phyloP scores from a whole-genome alignment of 257 asterid genomes.

The Vinca minor region DNA sequence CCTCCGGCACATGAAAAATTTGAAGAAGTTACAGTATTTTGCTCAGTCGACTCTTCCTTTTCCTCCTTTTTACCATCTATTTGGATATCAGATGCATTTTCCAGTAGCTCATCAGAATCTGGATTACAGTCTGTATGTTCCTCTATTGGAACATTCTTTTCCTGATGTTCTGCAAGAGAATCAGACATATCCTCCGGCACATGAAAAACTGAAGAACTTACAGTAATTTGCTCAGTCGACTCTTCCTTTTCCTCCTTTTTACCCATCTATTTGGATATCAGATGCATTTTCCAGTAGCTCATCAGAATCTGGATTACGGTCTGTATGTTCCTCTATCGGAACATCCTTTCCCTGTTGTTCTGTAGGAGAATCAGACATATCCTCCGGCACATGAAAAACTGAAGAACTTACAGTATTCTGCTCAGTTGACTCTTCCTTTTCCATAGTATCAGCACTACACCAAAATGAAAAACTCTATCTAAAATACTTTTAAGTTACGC shows the following conservation, averaged over 20 bases:
- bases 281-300: constrained; percentile 17
- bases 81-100: constrained; percentile 15
- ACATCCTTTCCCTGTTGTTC: constrained; percentile 9
- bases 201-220: constrained; percentile 12
- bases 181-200: constrained; percentile 11
- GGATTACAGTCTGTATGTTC: constrained; percentile 13
- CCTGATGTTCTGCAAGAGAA: constrained; percentile 13
- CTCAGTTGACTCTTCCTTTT: constrained; percentile 23
- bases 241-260: no score
- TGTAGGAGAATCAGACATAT: constrained; percentile 9
- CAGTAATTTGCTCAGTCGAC: constrained; percentile 15
- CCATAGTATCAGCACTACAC: constrained; percentile 22
- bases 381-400: constrained; percentile 14
- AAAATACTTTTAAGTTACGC: constrained; percentile 5
- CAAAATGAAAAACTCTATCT: constrained; percentile 1
- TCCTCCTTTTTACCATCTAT: constrained; percentile 17
- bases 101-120: constrained; percentile 18
- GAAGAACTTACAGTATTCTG: constrained; percentile 14
- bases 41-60: no score
- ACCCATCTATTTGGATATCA: constrained; percentile 17
- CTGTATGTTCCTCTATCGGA: constrained; percentile 7
- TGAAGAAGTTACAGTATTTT: constrained; percentile 13
- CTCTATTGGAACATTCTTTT: neutral
- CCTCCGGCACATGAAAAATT: constrained; percentile 14
- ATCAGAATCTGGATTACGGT: constrained; percentile 14